These are phyloP conservation scores for Chrysanthemum seticuspe DNA, from an alignment of 129 eudicot genomes.

Conservation along the genomic window DNA sequence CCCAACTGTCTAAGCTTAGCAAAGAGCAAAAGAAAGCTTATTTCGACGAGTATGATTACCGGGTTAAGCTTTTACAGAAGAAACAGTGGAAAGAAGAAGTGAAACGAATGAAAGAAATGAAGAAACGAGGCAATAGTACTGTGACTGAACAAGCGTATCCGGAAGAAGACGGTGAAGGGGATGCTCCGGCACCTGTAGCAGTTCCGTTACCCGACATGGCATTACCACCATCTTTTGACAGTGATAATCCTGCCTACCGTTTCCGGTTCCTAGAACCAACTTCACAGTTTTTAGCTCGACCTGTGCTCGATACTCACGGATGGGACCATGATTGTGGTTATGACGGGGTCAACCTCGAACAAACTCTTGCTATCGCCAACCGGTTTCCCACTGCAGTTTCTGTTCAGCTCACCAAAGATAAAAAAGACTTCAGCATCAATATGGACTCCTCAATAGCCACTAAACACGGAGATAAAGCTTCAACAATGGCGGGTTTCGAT, in stretches of 20 bases:
- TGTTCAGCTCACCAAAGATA: slow-evolving; percentile 74
- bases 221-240: slow-evolving; percentile 75
- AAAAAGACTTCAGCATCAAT: slow-evolving; percentile 79
- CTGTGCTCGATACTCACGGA: slow-evolving; percentile 76
- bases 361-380: slow-evolving; percentile 52
- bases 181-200: slow-evolving; percentile 72
- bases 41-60: slow-evolving; percentile 91
- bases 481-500: slow-evolving; percentile 86
- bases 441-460: slow-evolving; percentile 77
- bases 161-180: slow-evolving; percentile 67
- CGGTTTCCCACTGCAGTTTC: slow-evolving; percentile 61
- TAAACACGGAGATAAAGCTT: slow-evolving; percentile 69
- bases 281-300: slow-evolving; percentile 84
- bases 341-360: slow-evolving; percentile 87
- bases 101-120: slow-evolving; percentile 74
- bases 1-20: slow-evolving; percentile 76
- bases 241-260: slow-evolving; percentile 69
- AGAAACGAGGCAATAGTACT: slow-evolving; percentile 57
- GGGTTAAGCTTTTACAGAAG: slow-evolving; percentile 94
- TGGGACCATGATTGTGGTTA: slow-evolving; percentile 99
- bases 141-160: slow-evolving; percentile 24
- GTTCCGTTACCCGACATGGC: slow-evolving; percentile 93
- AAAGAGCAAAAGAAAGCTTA: slow-evolving; percentile 84
- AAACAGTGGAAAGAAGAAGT: slow-evolving; percentile 92
- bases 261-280: slow-evolving; percentile 91